Evolutionary conservation across 768 basidiomycete genomes (phyloP).

Genomic region (Hysterangium stoloniferum): DNA sequence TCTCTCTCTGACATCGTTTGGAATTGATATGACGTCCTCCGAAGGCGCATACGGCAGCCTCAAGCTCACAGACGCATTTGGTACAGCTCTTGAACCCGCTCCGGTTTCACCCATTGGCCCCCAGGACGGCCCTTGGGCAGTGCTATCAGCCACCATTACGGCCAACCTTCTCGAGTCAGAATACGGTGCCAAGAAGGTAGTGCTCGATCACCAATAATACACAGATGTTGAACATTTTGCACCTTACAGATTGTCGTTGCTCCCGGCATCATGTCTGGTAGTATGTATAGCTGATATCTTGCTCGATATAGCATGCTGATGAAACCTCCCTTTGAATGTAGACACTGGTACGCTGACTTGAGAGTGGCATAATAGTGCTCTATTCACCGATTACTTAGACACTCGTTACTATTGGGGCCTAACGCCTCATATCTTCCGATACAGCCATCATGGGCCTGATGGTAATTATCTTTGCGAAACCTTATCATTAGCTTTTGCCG

Average conservation of each 20-base stretch:
- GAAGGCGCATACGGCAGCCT: conserved; percentile 37
- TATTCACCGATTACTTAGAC: conserved; percentile 26
- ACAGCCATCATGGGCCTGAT: background rate
- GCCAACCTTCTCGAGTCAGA: conserved; percentile 20
- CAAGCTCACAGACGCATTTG: conserved; percentile 41
- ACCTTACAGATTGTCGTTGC: conserved; percentile 21
- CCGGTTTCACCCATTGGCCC: conserved; percentile 44
- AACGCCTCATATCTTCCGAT: conserved; percentile 56
- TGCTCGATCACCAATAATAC: background rate
- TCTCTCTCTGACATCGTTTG: conserved; percentile 54
- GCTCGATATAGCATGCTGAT: background rate
- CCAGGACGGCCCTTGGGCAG: conserved; percentile 34
- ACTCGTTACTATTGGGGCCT: conserved; percentile 51
- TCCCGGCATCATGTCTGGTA: conserved; percentile 31
- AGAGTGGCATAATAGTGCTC: background rate
- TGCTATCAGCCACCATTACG: conserved; percentile 60
- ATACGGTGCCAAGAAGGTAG: conserved; percentile 5
- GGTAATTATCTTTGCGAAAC: background rate
- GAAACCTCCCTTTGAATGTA: conserved; percentile 18
- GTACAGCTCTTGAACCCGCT: conserved; percentile 53
- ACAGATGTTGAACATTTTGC: background rate
- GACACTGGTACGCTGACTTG: conserved; percentile 25
- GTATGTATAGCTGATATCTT: conserved; percentile 10
- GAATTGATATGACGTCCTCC: conserved; percentile 25
- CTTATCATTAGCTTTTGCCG: conserved; percentile 1